phyloP scores from a whole-genome alignment of 441 rosid genomes.

The Biscutella laevigata region DNA sequence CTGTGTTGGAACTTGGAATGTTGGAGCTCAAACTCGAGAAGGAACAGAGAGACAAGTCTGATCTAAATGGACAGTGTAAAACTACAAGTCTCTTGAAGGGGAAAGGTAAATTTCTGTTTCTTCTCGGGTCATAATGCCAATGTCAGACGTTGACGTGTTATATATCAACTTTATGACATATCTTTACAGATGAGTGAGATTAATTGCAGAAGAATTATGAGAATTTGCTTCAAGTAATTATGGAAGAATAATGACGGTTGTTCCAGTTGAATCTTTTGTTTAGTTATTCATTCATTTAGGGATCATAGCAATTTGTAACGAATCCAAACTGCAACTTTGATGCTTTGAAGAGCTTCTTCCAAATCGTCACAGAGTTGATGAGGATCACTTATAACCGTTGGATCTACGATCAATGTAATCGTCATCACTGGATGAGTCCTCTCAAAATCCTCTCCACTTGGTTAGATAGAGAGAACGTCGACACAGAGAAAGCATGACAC shows the following conservation, averaged over 20 bases:
- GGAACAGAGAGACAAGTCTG: constrained; percentile 44
- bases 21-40: constrained; percentile 49
- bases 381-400: constrained; percentile 49
- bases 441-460: no score
- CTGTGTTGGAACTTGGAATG: no score
- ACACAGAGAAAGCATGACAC: no score
- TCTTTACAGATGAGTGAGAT: constrained; percentile 35
- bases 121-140: background rate
- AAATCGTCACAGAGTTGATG: constrained; percentile 39
- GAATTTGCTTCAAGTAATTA: no score
- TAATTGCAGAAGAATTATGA: constrained; percentile 22
- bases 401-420: constrained; percentile 43
- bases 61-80: constrained; percentile 37
- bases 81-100: constrained; percentile 44
- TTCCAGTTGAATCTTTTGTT: no score
- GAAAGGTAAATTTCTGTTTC: constrained; percentile 39
- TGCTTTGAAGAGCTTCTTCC: constrained; percentile 38
- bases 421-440: no score
- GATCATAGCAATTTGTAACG: background rate
- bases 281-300: no score
- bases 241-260: no score
- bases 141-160: no score
- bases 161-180: no score
- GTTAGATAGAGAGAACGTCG: no score
- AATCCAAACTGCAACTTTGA: constrained; percentile 30